Evolutionary conservation across 768 basidiomycete species (phyloP).

Genomic region (Mycena vitilis): DNA sequence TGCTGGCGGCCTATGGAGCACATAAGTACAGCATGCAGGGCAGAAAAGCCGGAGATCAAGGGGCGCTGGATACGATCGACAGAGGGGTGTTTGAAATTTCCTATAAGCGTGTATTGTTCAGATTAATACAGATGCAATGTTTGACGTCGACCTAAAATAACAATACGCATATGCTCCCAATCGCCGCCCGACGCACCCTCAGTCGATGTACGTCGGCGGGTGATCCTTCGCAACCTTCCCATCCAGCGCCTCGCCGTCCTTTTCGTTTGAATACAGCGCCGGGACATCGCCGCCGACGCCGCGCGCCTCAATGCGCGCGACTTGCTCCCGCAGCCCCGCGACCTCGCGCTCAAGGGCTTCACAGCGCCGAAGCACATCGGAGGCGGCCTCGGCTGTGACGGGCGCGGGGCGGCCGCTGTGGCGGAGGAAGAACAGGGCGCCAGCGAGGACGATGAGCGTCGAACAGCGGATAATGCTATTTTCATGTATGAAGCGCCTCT

Average conservation of each 20-base stretch:
- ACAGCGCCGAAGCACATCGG: not conserved
- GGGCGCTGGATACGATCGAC: too few relatives aligned
- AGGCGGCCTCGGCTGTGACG: not conserved
- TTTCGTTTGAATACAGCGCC: not conserved
- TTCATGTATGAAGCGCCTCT: too few relatives aligned
- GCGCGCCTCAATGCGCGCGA: not conserved
- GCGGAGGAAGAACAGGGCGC: not conserved
- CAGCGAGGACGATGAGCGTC: not conserved
- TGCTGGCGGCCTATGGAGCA: too few relatives aligned
- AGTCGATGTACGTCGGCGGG: not conserved
- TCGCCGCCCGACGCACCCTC: not conserved
- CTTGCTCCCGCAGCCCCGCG: not conserved
- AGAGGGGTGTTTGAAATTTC: too few relatives aligned
- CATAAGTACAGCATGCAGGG: too few relatives aligned
- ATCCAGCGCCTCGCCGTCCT: constrained; percentile 7
- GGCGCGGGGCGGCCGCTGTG: not conserved
- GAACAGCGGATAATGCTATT: too few relatives aligned
- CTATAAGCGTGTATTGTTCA: too few relatives aligned
- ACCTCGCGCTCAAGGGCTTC: constrained; percentile 2
- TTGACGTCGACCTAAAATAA: too few relatives aligned
- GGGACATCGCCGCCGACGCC: not conserved
- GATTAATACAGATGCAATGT: too few relatives aligned
- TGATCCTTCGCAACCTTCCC: constrained; percentile 4
- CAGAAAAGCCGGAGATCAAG: too few relatives aligned
- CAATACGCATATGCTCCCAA: too few relatives aligned